Percentiles rank a stretch among this genome's conserved stretches.
These are phyloP conservation scores for Fusarium drepaniforme DNA, from an alignment of 2,329 filamentous ascomycete genomes.

Conservation along the genomic window DNA sequence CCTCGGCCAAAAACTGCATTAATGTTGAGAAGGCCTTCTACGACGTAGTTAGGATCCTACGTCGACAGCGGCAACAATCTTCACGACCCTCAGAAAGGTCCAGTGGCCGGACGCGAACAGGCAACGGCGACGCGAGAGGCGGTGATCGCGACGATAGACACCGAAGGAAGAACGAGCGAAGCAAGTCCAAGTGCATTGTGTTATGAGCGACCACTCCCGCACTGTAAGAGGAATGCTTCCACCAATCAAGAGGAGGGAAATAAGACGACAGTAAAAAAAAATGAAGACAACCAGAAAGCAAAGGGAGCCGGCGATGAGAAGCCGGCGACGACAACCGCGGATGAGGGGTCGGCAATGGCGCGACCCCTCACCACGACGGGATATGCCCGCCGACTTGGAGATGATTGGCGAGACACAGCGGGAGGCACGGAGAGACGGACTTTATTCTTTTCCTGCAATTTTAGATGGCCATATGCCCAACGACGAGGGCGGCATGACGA, in stretches of 20 bases:
- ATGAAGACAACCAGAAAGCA: constrained; percentile 15
- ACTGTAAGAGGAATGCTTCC: constrained; percentile 4
- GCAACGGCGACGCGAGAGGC: constrained; percentile 51
- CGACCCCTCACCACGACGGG: constrained; percentile 35
- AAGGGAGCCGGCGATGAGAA: constrained; percentile 24
- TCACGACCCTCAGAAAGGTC: constrained; percentile 53
- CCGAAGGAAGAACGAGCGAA: constrained; percentile 52
- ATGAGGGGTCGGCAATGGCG: constrained; percentile 31
- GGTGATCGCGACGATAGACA: constrained; percentile 50
- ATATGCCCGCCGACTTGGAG: constrained; percentile 38
- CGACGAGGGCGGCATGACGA: constrained; percentile 46
- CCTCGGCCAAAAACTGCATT: constrained; percentile 97
- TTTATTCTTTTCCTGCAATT: constrained; percentile 43
- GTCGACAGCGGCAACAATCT: constrained; percentile 79
- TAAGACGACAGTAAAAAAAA: constrained; percentile 21
- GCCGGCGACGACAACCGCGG: constrained; percentile 32
- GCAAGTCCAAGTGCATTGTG: constrained; percentile 53
- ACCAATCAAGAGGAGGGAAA: constrained; percentile 32
- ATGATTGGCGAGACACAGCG: constrained; percentile 40
- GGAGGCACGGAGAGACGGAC: constrained; percentile 40
- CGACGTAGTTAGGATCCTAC: constrained; percentile 92
- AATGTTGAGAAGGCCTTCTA: constrained; percentile 99
- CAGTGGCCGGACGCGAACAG: constrained; percentile 53
- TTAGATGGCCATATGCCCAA: constrained; percentile 44
- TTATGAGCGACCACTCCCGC: constrained; percentile 49